phyloP scores from a whole-genome alignment of 768 basidiomycete genomes.

The Gymnopilus junonius region DNA sequence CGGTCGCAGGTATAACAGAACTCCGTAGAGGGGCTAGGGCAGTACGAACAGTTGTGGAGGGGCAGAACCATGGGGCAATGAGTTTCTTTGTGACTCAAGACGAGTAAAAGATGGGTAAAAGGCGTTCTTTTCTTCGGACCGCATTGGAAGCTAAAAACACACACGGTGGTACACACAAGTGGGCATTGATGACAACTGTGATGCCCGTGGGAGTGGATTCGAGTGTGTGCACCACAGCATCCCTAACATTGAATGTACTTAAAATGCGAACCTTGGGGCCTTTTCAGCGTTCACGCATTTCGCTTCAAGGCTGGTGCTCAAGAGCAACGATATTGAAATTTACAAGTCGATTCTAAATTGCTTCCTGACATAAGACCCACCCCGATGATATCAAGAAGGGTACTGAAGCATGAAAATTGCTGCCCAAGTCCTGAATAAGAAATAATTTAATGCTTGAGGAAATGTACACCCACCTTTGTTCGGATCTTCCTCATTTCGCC shows the following conservation, averaged over 20 bases:
- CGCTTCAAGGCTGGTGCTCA: not conserved
- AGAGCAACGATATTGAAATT: not conserved
- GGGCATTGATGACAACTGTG: no score
- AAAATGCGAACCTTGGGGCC: no score
- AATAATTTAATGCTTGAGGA: not conserved
- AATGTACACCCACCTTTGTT: not conserved
- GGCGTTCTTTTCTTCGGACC: no score
- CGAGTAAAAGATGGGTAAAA: no score
- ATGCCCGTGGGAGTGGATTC: no score
- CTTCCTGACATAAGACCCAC: not conserved
- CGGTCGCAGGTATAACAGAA: not conserved
- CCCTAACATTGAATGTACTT: no score
- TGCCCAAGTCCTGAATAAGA: not conserved
- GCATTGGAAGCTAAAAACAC: no score
- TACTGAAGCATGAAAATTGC: not conserved
- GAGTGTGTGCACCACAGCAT: no score
- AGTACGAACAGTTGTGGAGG: not conserved
- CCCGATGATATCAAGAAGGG: not conserved
- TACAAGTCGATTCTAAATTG: no score
- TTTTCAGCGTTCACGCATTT: not conserved
- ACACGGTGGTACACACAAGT: no score
- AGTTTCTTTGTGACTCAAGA: no score
- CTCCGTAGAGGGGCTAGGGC: not conserved
- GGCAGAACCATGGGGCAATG: not conserved
- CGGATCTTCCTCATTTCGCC: not conserved